These are phyloP conservation scores for Neoboletus subvelutipes DNA, from an alignment of 768 basidiomycete genomes.

Conservation along the genomic window DNA sequence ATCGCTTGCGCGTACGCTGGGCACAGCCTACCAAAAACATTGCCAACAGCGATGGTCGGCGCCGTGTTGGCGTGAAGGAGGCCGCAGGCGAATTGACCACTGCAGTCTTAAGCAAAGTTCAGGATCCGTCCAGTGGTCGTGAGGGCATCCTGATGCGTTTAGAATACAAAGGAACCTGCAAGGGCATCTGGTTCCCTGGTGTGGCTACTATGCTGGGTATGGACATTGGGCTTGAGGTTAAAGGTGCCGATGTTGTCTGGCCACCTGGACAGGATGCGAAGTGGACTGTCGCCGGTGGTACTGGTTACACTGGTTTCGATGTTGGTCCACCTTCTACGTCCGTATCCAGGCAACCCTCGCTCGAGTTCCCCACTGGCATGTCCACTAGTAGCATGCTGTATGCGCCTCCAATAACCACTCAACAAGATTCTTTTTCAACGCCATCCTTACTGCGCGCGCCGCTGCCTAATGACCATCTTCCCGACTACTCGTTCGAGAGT, in stretches of 20 bases:
- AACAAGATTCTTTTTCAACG: constrained; percentile 46
- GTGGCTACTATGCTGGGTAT: constrained; percentile 79
- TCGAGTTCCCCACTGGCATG: constrained; percentile 41
- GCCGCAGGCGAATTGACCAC: constrained; percentile 69
- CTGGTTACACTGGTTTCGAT: constrained; percentile 73
- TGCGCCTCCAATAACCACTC: constrained; percentile 28
- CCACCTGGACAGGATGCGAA: constrained; percentile 44
- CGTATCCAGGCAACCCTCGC: constrained; percentile 47
- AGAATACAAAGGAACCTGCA: constrained; percentile 71
- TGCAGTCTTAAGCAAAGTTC: constrained; percentile 50
- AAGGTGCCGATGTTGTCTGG: constrained; percentile 71
- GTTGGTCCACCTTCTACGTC: constrained; percentile 42
- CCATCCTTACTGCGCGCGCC: constrained; percentile 75
- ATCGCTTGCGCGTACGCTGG: constrained; percentile 76
- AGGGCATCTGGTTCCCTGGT: constrained; percentile 78
- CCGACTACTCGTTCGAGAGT: constrained; percentile 77
- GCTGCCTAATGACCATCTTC: constrained; percentile 58
- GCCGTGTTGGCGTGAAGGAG: constrained; percentile 68
- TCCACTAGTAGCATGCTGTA: constrained; percentile 21
- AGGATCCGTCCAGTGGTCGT: constrained; percentile 35
- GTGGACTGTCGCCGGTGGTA: constrained; percentile 65
- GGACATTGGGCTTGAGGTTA: constrained; percentile 69
- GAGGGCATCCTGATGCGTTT: constrained; percentile 64
- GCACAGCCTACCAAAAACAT: constrained; percentile 58
- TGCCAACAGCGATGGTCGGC: constrained; percentile 50